Base-by-base conservation (phyloP, 177 flowering plant species). In the Tripterygium wilfordii region DNA sequence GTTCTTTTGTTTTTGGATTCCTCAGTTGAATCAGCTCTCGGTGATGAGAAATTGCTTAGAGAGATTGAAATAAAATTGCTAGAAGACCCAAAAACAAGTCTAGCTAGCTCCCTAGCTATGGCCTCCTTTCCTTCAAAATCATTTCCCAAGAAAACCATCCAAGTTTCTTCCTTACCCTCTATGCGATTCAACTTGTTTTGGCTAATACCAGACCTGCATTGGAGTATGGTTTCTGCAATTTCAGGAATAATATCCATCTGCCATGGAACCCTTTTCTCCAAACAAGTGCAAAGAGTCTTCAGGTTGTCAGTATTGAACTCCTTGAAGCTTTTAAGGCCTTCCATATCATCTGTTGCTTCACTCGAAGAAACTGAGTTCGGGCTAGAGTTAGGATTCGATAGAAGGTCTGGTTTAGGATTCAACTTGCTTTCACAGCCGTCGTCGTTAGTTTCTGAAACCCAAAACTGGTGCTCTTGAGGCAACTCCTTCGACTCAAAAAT, bases 311-410 rank as follows among this genome's bases (percentile, higher is more conserved):
- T 27, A 28, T 50, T 69, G 10, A 59, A 29, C 52, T 60, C 65
- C n/a, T 64, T 63, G 64, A 69, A 73, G 40, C 19, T 28, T 15
- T 36, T 16, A 32, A 44, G 36, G 22, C 41, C 44, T 10, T 62
- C 65, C 3, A 9, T 17, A 35, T 58, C 75, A 28, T 60, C 58
- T 36, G 48, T 25, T 24, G 58, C 78, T 54, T 69, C 78, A 33
- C 78, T 73, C 1, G 78, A 66, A 23, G 78, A 66, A 22, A 72
- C 78, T 25, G 78, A 73, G 33, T 73, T 73, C 5, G 78, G 78
- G 48, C 70, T 68, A 17, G 77, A 72, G 70, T 68, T 72, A 0
- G 77, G 77, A 24, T 69, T 69, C 2, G 78, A 73, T 33, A 73
- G 22, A 24, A 73, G 78, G 32, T 69, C 78, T 10, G 78, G 78